These are phyloP conservation scores for Pezicula carpinea DNA, from an alignment of 2,329 filamentous ascomycete species.

Conservation along the genomic window DNA sequence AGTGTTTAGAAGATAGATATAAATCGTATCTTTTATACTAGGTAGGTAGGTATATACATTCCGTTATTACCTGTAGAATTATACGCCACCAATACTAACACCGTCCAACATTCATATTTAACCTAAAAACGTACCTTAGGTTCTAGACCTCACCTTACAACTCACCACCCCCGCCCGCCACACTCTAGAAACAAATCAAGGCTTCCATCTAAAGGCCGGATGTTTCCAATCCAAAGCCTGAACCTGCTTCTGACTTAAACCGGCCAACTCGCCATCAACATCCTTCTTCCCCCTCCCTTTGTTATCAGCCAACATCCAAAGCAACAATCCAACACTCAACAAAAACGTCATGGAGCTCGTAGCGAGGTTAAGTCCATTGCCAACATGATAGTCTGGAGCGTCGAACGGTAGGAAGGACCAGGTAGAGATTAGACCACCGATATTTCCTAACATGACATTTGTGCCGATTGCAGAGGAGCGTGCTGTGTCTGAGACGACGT, in stretches of 20 bases:
- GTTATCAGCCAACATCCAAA: conserved; percentile 63
- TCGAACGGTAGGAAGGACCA: conserved; percentile 63
- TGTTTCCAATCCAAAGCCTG: conserved; percentile 63
- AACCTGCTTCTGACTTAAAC: conserved; percentile 46
- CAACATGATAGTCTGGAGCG: conserved; percentile 62
- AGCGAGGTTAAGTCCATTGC: conserved; percentile 66
- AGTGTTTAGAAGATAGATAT: no score
- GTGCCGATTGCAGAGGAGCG: conserved; percentile 61
- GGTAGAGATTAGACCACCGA: conserved; percentile 64
- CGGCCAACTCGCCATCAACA: conserved; percentile 50
- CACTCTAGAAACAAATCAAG: no score
- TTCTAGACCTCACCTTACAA: no score
- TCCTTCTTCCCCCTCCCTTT: conserved; percentile 48
- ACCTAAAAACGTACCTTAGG: no score
- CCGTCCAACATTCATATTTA: no score
- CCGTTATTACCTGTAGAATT: no score
- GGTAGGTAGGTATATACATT: no score
- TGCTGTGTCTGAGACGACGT: conserved; percentile 67
- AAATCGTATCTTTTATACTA: no score
- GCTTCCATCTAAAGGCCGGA: conserved; percentile 59
- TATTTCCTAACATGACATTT: conserved; percentile 67
- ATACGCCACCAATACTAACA: no score
- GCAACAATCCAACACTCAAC: conserved; percentile 39
- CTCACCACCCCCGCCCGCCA: no score
- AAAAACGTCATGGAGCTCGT: conserved; percentile 54